Evolutionary conservation across 1,284 basidiomycete species (phyloP).

Genomic region (Cryptococcus deneoformans): DNA sequence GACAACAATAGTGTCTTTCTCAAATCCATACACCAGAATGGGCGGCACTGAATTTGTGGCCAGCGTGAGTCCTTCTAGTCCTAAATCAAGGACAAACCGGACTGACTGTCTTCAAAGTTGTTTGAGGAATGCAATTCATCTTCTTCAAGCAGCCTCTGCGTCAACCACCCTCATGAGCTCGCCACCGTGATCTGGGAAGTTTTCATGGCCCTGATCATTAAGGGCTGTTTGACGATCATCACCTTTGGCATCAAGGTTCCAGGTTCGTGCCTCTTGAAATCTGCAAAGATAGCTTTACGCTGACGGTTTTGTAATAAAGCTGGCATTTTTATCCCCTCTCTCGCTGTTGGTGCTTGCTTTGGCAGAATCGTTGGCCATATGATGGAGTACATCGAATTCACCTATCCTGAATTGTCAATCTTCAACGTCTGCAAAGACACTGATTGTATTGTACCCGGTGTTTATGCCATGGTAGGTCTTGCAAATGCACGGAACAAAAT

Average conservation of each 20-base stretch:
- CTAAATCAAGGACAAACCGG: conserved; percentile 42
- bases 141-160: conserved; percentile 68
- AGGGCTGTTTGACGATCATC: conserved; percentile 77
- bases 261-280: conserved; percentile 19
- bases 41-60: conserved; percentile 89
- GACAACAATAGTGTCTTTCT: conserved; percentile 74
- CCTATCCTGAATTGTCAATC: conserved; percentile 60
- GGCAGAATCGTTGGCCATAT: conserved; percentile 83
- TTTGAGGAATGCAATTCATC: conserved; percentile 76
- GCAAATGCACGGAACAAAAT: conserved; percentile 1
- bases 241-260: conserved; percentile 94
- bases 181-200: conserved; percentile 67
- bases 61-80: conserved; percentile 24
- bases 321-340: conserved; percentile 95
- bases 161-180: conserved; percentile 62
- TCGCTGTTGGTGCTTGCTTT: conserved; percentile 95
- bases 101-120: conserved; percentile 54
- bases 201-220: conserved; percentile 71
- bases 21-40: conserved; percentile 89
- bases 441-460: conserved; percentile 62
- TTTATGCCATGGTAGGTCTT: conserved; percentile 70
- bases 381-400: conserved; percentile 74
- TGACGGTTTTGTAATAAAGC: conserved; percentile 51
- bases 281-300: neutral
- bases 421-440: conserved; percentile 61